A percentile compares a stretch with the other conserved stretches of the same genome.
These are phyloP conservation scores for Ceratopteris richardii DNA, from an alignment of 75 land plant species.

Conservation along the genomic window DNA sequence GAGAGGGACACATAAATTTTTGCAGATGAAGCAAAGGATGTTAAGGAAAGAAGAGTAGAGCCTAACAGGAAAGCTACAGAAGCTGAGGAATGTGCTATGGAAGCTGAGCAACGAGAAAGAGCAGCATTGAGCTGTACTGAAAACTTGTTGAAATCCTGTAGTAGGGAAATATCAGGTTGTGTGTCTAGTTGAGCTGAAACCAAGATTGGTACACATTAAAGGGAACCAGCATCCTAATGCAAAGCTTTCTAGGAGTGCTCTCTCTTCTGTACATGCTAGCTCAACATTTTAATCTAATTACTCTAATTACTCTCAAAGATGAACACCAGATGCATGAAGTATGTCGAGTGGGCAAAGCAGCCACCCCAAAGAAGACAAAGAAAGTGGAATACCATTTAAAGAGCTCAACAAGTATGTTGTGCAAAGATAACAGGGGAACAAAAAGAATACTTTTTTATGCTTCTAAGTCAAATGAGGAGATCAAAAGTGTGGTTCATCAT, in stretches of 20 bases:
- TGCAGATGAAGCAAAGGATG: too few relatives aligned
- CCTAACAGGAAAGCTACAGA: slow-evolving; percentile 14
- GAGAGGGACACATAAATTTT: too few relatives aligned
- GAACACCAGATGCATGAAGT: too few relatives aligned
- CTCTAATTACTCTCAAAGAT: too few relatives aligned
- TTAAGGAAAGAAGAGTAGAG: slow-evolving; percentile 41
- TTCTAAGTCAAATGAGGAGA: not conserved
- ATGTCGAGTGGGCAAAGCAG: too few relatives aligned
- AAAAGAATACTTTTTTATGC: not conserved
- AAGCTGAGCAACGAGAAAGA: slow-evolving; percentile 21
- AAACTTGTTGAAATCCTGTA: not conserved
- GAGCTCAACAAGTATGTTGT: not conserved
- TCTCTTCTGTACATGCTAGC: too few relatives aligned
- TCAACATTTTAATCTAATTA: too few relatives aligned
- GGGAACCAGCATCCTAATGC: too few relatives aligned
- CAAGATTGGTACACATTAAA: too few relatives aligned
- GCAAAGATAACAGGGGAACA: not conserved
- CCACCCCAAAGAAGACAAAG: too few relatives aligned
- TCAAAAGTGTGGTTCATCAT: not conserved
- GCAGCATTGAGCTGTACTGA: not conserved
- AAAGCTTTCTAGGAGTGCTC: too few relatives aligned
- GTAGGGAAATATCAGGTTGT: not conserved
- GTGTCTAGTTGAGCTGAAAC: too few relatives aligned
- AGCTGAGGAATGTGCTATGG: slow-evolving; percentile 26
- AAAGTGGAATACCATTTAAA: not conserved